Conservation (phyloP, 2,329 filamentous ascomycete genomes). For the Pleomassaria siparia region DNA sequence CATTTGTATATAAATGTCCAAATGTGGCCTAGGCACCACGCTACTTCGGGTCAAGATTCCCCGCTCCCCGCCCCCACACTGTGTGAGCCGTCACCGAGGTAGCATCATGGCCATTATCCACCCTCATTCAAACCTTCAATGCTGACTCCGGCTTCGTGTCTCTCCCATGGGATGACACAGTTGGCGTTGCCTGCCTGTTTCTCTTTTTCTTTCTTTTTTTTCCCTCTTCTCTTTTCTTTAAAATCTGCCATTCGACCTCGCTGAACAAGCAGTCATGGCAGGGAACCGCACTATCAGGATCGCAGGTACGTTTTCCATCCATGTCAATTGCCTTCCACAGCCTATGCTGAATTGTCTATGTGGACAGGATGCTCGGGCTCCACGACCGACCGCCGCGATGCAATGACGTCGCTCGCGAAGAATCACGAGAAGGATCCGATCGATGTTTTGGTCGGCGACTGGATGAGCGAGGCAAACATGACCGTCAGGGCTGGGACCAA, state of each 20-base stretch:
- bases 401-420: conserved; percentile 30
- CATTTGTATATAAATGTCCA: too few relatives aligned
- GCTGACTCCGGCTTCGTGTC: neutral
- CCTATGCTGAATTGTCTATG: neutral
- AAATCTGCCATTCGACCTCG: conserved; percentile 3
- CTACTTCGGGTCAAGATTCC: neutral
- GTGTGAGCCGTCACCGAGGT: conserved; percentile 16
- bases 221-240: too few relatives aligned
- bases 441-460: conserved; percentile 36
- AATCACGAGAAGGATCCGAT: conserved; percentile 32
- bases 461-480: conserved; percentile 38
- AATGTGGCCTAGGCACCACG: neutral
- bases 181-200: neutral
- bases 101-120: neutral
- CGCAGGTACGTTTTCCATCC: conserved; percentile 15
- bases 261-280: conserved; percentile 17
- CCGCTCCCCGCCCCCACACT: neutral
- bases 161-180: neutral
- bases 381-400: conserved; percentile 34
- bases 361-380: conserved; percentile 35
- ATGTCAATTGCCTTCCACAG: neutral
- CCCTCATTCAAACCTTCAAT: conserved; percentile 1
- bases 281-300: conserved; percentile 21
- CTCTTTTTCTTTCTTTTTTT: neutral
- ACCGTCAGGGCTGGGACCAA: conserved; percentile 27